Conservation (phyloP, 495 filamentous ascomycete genomes). For the Daldinia grandis region DNA sequence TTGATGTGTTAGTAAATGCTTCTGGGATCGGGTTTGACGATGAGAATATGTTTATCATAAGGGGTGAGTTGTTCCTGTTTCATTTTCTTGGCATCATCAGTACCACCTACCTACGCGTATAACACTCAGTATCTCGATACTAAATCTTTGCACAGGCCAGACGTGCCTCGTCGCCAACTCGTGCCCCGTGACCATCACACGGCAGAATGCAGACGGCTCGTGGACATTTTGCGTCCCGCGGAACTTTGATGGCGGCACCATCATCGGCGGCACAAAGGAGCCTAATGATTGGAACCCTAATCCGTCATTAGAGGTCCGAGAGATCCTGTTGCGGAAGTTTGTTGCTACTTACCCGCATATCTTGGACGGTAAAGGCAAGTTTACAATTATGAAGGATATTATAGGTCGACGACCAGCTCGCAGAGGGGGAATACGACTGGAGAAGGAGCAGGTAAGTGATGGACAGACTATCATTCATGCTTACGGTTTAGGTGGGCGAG, state of each 20-base stretch:
- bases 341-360: constrained; percentile 51
- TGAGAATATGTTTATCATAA: constrained; percentile 61
- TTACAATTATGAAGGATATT: constrained; percentile 54
- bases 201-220: constrained; percentile 64
- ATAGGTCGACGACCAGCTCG: constrained; percentile 56
- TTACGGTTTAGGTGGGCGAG: constrained; percentile 69
- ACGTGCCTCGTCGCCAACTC: constrained; percentile 54
- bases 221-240: constrained; percentile 71
- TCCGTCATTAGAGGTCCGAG: constrained; percentile 56
- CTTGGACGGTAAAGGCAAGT: constrained; percentile 40
- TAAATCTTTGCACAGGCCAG: constrained; percentile 46
- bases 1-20: constrained; percentile 66
- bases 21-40: constrained; percentile 65
- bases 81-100: neutral
- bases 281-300: constrained; percentile 63
- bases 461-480: constrained; percentile 63
- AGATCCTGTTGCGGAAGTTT: constrained; percentile 55
- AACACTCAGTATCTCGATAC: neutral
- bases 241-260: constrained; percentile 65
- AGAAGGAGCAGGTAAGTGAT: constrained; percentile 51
- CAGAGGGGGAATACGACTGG: constrained; percentile 53
- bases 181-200: constrained; percentile 63
- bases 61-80: constrained; percentile 47
- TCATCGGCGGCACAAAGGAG: constrained; percentile 72
- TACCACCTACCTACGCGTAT: no score